Evolutionary conservation across 805 yeast species (phyloP).

Genomic region (Wickerhamiella slavikovae): DNA sequence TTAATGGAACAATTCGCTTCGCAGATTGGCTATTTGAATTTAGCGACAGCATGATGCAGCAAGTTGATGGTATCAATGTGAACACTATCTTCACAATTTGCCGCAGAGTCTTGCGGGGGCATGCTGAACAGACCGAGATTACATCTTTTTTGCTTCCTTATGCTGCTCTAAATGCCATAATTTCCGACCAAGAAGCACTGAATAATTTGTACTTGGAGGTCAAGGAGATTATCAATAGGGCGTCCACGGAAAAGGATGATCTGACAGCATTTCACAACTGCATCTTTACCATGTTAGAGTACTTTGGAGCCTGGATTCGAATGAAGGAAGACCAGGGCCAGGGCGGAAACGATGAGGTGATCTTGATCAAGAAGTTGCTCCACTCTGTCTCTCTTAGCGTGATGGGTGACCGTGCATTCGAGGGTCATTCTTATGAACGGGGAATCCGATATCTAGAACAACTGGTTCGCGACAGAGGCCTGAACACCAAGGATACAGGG

Average conservation of each 20-base stretch:
- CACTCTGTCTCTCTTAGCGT: slow-evolving; percentile 35
- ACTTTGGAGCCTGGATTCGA: slow-evolving; percentile 53
- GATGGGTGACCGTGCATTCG: slow-evolving; percentile 60
- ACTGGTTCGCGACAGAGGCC: slow-evolving; percentile 28
- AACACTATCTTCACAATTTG: slow-evolving; percentile 38
- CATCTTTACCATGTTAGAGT: slow-evolving; percentile 62
- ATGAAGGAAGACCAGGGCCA: slow-evolving; percentile 8
- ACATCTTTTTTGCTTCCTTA: slow-evolving; percentile 62
- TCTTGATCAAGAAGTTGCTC: slow-evolving; percentile 5
- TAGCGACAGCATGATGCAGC: slow-evolving; percentile 41
- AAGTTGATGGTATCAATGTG: slow-evolving; percentile 18
- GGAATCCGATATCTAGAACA: slow-evolving; percentile 75
- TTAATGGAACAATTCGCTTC: slow-evolving; percentile 20
- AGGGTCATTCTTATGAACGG: slow-evolving; percentile 70
- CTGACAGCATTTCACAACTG: slow-evolving; percentile 49
- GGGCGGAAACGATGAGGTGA: slow-evolving; percentile 3
- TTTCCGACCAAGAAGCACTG: slow-evolving; percentile 24
- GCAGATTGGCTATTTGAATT: slow-evolving; percentile 54
- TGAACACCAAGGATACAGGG: slow-evolving; percentile 4
- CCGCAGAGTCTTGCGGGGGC: slow-evolving; percentile 40
- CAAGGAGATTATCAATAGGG: slow-evolving; percentile 30
- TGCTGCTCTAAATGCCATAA: slow-evolving; percentile 41
- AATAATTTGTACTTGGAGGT: slow-evolving; percentile 39
- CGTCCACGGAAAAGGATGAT: slow-evolving; percentile 27
- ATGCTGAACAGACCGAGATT: slow-evolving; percentile 38